Evolutionary conservation across 345 rosid genomes (phyloP), one percentile per base, ranked within the genome.

Genomic region (Erucastrum elatum): DNA sequence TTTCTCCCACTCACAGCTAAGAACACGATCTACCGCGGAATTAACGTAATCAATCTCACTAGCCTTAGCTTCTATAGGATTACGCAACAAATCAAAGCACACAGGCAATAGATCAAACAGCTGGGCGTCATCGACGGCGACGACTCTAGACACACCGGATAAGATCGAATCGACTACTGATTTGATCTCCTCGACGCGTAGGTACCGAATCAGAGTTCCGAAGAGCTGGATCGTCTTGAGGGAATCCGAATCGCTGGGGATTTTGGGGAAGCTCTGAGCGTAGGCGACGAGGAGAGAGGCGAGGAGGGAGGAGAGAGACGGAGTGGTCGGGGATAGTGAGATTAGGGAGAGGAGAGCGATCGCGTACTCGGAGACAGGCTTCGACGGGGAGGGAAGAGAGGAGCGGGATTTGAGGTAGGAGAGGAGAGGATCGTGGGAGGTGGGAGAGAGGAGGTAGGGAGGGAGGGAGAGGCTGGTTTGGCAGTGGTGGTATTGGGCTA

Each of bases 61-160:
- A 33, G 80, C 76, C 49, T 77, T 85, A 1, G 70, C 17, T 58
- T 81, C 86, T 35, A 72, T 80, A 2, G 83, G 75, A 27, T 53
- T 80, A 9, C 80, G 81, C 33, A 91, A 55, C 63, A 87, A 67
- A 61, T 82, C 78, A 39, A 90, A 81, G 78, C 93, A 87, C 69
- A 72, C 77, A 2, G 96, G 98, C 78, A 93, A 77, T 74, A 93
- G 72, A 74, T 90, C 94, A 46, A 93, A 86, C 82, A 93, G 61
- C 79, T 90, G 94, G 8, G 94, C 86, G 30, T 93, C 98, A 64
- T 89, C 97, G 9, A 83, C 71, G 35, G 67, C 75, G n/a, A 33
- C 73, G 37, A 87, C 33, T 16, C 63, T 70, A 1, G 81, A 53
- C 17, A 82, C 77, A 81, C 67, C 70, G 0, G 58, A 74, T n/a